Evolutionary conservation across 306 rosid genomes (phyloP).

Genomic region (Quillaja saponaria): DNA sequence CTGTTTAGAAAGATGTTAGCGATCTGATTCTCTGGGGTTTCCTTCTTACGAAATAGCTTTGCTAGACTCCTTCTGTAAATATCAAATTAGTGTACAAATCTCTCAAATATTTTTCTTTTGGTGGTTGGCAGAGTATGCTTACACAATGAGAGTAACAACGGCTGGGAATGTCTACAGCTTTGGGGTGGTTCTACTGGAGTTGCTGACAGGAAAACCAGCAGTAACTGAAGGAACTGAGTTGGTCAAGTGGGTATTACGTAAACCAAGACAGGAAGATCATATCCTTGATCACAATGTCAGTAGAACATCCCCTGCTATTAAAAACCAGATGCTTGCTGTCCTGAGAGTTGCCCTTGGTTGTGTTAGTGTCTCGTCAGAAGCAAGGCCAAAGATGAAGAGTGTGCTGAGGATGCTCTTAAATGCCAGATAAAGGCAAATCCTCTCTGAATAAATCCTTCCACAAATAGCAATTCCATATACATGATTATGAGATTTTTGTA

Average conservation of each 20-base stretch:
- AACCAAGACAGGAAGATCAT: constrained; percentile 50
- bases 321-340: constrained; percentile 75
- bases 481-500: no score
- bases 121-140: constrained; percentile 78
- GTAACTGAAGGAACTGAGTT: constrained; percentile 78
- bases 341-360: constrained; percentile 68
- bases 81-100: constrained; percentile 9
- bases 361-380: constrained; percentile 59
- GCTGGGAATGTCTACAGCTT: constrained; percentile 88
- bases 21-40: no score
- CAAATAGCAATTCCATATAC: no score
- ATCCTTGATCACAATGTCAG: constrained; percentile 67
- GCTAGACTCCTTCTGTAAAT: no score
- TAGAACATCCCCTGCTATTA: constrained; percentile 57
- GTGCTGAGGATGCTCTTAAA: constrained; percentile 74
- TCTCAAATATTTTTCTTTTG: constrained; percentile 12
- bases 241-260: constrained; percentile 64
- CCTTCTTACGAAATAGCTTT: no score
- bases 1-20: no score
- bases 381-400: constrained; percentile 86
- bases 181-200: constrained; percentile 76
- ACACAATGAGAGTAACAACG: constrained; percentile 75
- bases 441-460: no score
- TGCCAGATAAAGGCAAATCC: constrained; percentile 49
- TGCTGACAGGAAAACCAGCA: constrained; percentile 82